Base-by-base conservation (phyloP, 768 basidiomycete genomes). In the Mrakia frigida region DNA sequence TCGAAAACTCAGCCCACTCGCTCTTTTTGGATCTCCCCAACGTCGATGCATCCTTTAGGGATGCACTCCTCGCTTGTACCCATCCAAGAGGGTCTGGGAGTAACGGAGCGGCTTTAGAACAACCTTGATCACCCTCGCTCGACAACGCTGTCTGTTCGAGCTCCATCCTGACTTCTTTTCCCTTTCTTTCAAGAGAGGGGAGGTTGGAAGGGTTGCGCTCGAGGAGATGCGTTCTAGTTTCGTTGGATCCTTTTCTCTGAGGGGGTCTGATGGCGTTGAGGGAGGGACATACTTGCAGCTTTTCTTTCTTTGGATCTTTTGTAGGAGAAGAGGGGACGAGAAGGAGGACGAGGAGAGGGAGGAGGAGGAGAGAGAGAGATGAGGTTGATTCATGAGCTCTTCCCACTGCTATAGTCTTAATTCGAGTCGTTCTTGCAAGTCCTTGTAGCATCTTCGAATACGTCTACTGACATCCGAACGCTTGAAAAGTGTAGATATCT, bases 91-190 rank as follows among this genome's bases (percentile, higher is more conserved):
- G 65, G 37, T 39, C 65, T 68, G 65, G 65, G 65, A 68, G 65
- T 68, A 68, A 68, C 65, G 65, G 65, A 68, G 65, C 65, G 65
- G 65, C 65, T 68, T 68, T 68, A 68, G 39, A 68, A 21, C 65
- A 68, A 65, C 33, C 6, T 37, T 13, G 11, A 65, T 18, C 14
- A 68, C 37, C 23, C 65, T 68, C 56, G 25, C 25, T 28, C n/a
- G 9, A 28, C 56, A 56, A 6, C 11, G 13, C 46, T 65, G 13
- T 21, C n/a, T n/a, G n/a, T n/a, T n/a, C n/a, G n/a, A n/a, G n/a
- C n/a, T n/a, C n/a, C n/a, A n/a, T n/a, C n/a, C n/a, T n/a, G n/a
- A n/a, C n/a, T 21, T 33, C 31, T 3, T 31, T 35, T 63, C 23
- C 35, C 25, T 13, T 39, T 43, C 21, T 25, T 11, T 41, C 23